Evolutionary conservation across 2,329 filamentous ascomycete species (phyloP).

Genomic region (Aspergillus eucalypticola): DNA sequence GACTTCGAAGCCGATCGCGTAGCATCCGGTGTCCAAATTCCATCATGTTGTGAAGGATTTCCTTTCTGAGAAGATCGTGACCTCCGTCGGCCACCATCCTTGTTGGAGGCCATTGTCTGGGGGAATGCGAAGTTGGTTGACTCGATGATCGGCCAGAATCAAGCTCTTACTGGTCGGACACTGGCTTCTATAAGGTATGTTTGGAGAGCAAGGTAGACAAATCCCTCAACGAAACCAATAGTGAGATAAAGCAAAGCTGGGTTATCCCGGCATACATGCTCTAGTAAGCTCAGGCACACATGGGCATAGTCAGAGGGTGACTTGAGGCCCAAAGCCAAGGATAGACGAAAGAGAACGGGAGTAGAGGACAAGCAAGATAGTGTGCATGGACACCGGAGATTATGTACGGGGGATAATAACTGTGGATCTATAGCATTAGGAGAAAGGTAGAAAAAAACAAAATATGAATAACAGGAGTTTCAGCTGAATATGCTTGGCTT

Average conservation of each 20-base stretch:
- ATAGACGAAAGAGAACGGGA: background rate
- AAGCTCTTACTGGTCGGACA: background rate
- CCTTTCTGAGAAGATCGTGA: slow-evolving; percentile 13
- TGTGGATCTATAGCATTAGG: background rate
- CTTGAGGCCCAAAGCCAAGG: background rate
- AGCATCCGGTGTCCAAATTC: slow-evolving; percentile 7
- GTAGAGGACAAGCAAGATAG: background rate
- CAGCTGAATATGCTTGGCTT: background rate
- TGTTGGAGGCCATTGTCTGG: background rate
- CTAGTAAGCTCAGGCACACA: background rate
- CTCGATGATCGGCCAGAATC: background rate
- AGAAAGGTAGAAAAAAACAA: too few relatives aligned
- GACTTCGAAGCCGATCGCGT: slow-evolving; percentile 19
- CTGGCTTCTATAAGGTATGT: background rate
- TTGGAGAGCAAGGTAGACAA: background rate
- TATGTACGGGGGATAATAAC: background rate
- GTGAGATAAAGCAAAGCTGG: background rate
- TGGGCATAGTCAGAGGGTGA: background rate
- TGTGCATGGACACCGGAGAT: background rate
- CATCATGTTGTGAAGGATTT: slow-evolving; percentile 1
- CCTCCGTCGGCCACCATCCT: background rate
- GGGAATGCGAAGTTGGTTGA: background rate
- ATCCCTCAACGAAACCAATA: too few relatives aligned
- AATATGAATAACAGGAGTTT: background rate
- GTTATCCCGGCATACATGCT: background rate